Base-by-base conservation (phyloP, 106 monocot species). In the Ottelia alismoides region DNA sequence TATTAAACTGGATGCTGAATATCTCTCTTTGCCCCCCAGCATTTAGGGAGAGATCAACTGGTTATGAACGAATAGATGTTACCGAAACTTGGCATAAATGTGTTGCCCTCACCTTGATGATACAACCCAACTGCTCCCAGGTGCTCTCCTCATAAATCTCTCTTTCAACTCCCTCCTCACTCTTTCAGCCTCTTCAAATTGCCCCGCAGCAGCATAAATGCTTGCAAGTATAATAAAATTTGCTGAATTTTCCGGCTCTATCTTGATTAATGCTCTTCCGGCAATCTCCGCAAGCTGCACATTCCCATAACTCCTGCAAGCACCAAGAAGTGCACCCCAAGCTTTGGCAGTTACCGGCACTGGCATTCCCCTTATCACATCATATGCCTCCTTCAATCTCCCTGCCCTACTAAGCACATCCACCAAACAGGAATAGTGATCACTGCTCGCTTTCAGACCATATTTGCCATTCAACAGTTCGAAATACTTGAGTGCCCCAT, bases 401-500 rank as follows among this genome's bases (percentile, higher is more conserved):
- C 90, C 90, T 17, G 84, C 80, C 11, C 90, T 62, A 27, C 80
- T 70, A 79, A 84, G 55, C 9, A 78, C 84, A 65, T 90, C 90
- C 28, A 90, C 90, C 74, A 90, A 70, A 51, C 84, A 90, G 0
- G 84, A 77, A 27, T 77, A 84, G 49, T 90, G 90, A 20, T 80
- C 78, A 26, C 72, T 66, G 30, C 67, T 43, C 1, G 80, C 70
- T 27, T 70, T 65, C 22, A 81, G 28, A 7, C 63, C 63, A 18
- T 75, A 80, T 1, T 25, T 30, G 50, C 64, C 43, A 10, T 60
- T 66, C 59, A 90, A 60, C 22, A 74, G 18, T 24, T 65, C 75
- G 12, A 90, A 77, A 48, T 78, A 90, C 19, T 51, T 49, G 50
- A 77, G 62, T 0, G 84, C 90, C 45, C 77, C 77, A 7, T 78